Conservation (phyloP, 2,329 filamentous ascomycete species). For the Fusarium continuum region DNA sequence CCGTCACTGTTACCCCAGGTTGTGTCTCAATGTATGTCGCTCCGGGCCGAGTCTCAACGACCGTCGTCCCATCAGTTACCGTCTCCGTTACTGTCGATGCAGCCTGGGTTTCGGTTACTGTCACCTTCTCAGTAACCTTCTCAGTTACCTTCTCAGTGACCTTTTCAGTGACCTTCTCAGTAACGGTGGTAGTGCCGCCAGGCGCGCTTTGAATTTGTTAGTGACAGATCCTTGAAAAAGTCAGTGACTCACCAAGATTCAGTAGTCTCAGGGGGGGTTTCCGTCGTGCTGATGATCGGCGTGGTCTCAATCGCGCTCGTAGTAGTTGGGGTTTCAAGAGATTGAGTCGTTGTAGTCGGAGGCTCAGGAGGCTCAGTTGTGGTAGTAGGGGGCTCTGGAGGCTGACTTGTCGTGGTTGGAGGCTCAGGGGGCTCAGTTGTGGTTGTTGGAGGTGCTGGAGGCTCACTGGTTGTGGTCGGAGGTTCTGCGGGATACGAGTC, state of each 20-base stretch:
- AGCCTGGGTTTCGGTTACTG: slow-evolving; percentile 2
- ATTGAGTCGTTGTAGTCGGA: background rate
- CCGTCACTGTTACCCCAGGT: background rate
- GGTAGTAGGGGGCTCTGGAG: background rate
- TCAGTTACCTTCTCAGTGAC: slow-evolving; percentile 2
- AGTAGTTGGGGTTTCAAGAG: background rate
- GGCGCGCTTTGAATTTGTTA: slow-evolving; percentile 9
- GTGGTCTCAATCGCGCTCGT: background rate
- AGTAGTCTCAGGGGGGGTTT: background rate
- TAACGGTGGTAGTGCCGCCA: background rate
- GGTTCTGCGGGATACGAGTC: too few species aligned
- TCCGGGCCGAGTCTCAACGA: slow-evolving; percentile 7
- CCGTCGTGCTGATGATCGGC: background rate
- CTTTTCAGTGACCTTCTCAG: background rate
- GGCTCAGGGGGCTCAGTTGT: background rate
- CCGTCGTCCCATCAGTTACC: slow-evolving; percentile 2
- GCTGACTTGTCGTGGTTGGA: slow-evolving; percentile 3
- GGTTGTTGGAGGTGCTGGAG: background rate
- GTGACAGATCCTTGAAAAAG: background rate
- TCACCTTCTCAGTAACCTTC: slow-evolving; percentile 4
- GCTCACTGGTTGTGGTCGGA: background rate
- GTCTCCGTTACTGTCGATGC: slow-evolving; percentile 3
- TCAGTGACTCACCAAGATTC: slow-evolving; percentile 9
- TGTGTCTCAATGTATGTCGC: background rate
- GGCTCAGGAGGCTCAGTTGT: background rate